Percentiles rank a stretch among this genome's conserved stretches.
Evolutionary conservation across 1,139 yeast genomes (phyloP).

Genomic region (Nakaseomyces glabratus): DNA sequence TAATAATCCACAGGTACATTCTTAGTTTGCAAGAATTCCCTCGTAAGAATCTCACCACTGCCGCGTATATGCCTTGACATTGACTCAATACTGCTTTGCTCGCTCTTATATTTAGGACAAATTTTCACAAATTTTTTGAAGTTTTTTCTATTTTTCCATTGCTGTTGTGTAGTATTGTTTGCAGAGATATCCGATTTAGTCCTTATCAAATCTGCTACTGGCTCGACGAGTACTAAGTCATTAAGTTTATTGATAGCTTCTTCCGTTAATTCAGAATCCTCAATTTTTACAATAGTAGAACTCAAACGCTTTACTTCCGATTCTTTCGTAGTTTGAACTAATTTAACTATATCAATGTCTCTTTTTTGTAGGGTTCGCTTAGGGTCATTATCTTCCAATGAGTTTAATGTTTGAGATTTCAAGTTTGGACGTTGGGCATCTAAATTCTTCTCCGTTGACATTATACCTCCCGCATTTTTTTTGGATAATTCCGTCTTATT

Average conservation of each 20-base stretch:
- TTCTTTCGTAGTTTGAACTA: constrained; percentile 30
- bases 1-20: too few species aligned
- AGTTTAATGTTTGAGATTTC: too few species aligned
- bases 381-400: too few species aligned
- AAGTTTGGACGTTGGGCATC: too few species aligned
- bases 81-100: not conserved
- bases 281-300: constrained; percentile 21
- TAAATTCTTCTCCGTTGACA: too few species aligned
- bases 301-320: constrained; percentile 27
- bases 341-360: constrained; percentile 21
- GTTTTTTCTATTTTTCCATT: constrained; percentile 31
- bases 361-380: too few species aligned
- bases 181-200: not conserved
- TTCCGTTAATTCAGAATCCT: constrained; percentile 25
- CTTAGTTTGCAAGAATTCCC: constrained; percentile 21
- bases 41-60: constrained; percentile 22
- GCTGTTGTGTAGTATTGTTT: constrained; percentile 11
- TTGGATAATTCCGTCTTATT: too few species aligned
- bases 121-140: constrained; percentile 32
- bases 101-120: constrained; percentile 17
- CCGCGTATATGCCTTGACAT: constrained; percentile 11
- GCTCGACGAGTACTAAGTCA: constrained; percentile 31
- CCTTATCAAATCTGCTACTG: constrained; percentile 9
- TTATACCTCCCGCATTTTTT: too few species aligned
- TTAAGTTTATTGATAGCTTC: constrained; percentile 27